Evolutionary conservation across 345 rosid genomes (phyloP).

Genomic region (Hibiscus tridactylites): DNA sequence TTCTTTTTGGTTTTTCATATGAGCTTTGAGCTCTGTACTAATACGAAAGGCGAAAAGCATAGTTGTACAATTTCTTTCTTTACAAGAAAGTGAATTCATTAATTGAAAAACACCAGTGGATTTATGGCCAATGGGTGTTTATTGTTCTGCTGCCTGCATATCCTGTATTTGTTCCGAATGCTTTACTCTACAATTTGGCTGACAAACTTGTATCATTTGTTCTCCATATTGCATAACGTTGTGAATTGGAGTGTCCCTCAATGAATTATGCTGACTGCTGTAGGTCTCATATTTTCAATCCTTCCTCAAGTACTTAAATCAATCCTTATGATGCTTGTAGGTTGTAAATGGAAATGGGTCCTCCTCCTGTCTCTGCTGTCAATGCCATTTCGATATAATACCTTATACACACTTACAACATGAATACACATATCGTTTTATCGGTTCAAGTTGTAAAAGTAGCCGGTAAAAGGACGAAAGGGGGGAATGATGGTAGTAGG

Average conservation of each 20-base stretch:
- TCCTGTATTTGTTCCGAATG: neutral
- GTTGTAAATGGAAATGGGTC: constrained; percentile 19
- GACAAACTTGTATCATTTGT: neutral
- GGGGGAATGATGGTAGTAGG: neutral
- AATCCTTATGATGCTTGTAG: constrained; percentile 17
- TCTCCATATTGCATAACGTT: constrained; percentile 10
- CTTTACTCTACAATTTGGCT: neutral
- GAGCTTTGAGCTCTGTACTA: neutral
- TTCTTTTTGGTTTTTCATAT: neutral
- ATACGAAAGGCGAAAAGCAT: neutral
- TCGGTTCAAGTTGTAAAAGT: too few relatives aligned
- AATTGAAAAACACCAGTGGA: neutral
- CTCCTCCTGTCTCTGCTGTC: constrained; percentile 32
- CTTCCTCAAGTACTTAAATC: constrained; percentile 18
- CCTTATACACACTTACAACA: neutral
- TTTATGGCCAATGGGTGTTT: neutral
- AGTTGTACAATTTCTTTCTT: neutral
- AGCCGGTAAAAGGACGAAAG: too few relatives aligned
- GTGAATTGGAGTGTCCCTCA: neutral
- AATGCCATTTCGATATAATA: constrained; percentile 36
- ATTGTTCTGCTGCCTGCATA: neutral
- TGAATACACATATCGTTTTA: too few relatives aligned
- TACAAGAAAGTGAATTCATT: neutral
- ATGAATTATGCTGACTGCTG: neutral
- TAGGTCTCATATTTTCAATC: constrained; percentile 9